Base-by-base conservation (phyloP, 306 rosid species). In the Astragalus membranaceus region DNA sequence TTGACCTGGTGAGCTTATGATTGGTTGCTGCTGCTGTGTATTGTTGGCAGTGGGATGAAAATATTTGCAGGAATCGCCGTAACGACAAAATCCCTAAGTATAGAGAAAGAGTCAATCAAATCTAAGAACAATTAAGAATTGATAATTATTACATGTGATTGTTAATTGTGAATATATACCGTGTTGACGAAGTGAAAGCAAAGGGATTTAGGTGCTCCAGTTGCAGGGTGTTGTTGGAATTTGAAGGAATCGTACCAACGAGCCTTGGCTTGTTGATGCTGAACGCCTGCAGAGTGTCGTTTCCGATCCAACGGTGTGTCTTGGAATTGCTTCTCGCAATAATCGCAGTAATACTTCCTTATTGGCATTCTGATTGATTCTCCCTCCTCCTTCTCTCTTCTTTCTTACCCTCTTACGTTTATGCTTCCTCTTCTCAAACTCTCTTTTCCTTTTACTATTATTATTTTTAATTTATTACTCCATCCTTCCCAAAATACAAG, bases 211-310 rank as follows among this genome's bases (percentile, higher is more conserved):
- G 74, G 65, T 6, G 37, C 5, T 5, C 32, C 30, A 61, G 1
- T 30, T 6, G 82, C 56, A 63, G 8, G 73, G 0, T 58, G 69
- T 8, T 67, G 69, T 2, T 70, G 69, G 11, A 35, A 11, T 37
- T 80, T 84, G 95, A 87, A 61, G 76, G 97, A 94, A 81, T 88
- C 91, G 75, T 80, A 88, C 98, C 98, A 88, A 6, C 82, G 87
- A 64, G 95, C 92, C 76, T 91, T 90, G 75, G 96, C 85, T 62
- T 89, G 83, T 20, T 77, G 86, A 53, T 94, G 97, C 4, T 86
- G 92, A 72, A 84, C 84, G 4, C 88, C 83, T 6, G 79, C 84
- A 64, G 75, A 80, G 75, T 90, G 97, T 32, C 99, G 91, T 77
- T 82, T 88, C 5, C 99, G 80, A 42, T 88, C 95, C 0, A 52